Conservation (phyloP, 73 alveolate species). For the Tetrahymena malaccensis region DNA sequence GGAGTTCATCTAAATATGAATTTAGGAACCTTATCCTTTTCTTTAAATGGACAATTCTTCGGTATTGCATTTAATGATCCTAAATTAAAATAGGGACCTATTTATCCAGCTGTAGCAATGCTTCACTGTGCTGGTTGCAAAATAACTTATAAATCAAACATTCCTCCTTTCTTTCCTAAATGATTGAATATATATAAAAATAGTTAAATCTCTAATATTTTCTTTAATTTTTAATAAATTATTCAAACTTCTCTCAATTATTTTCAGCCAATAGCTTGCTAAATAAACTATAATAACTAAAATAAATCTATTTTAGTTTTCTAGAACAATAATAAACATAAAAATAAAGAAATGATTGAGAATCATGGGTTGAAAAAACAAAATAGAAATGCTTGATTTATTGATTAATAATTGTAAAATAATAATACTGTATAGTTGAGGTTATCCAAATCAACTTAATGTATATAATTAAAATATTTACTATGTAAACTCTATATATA, state of each 20-base stretch:
- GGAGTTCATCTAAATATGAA: slow-evolving; percentile 63
- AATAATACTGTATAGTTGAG: too few relatives aligned
- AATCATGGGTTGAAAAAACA: background rate
- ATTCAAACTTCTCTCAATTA: background rate
- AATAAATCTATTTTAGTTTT: too few relatives aligned
- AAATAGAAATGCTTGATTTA: background rate
- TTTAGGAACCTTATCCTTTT: slow-evolving; percentile 51
- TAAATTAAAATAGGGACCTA: slow-evolving; percentile 43
- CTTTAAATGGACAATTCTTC: slow-evolving; percentile 42
- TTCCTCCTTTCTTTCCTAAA: background rate
- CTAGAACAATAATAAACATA: background rate
- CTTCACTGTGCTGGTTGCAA: slow-evolving; percentile 57
- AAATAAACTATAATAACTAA: too few relatives aligned
- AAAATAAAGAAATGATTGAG: background rate
- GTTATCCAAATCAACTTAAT: too few relatives aligned
- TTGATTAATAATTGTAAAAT: too few relatives aligned
- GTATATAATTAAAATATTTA: too few relatives aligned
- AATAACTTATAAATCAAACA: background rate
- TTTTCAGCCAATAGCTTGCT: background rate
- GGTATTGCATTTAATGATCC: slow-evolving; percentile 51
- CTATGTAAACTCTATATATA: too few relatives aligned
- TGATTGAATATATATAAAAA: background rate
- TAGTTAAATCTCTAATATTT: background rate
- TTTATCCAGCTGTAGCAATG: slow-evolving; percentile 61
- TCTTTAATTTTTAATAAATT: too few relatives aligned